Percentiles rank a stretch among this genome's conserved stretches.
phyloP scores from a whole-genome alignment of 2,329 filamentous ascomycete species.

The Talaromyces sp. region DNA sequence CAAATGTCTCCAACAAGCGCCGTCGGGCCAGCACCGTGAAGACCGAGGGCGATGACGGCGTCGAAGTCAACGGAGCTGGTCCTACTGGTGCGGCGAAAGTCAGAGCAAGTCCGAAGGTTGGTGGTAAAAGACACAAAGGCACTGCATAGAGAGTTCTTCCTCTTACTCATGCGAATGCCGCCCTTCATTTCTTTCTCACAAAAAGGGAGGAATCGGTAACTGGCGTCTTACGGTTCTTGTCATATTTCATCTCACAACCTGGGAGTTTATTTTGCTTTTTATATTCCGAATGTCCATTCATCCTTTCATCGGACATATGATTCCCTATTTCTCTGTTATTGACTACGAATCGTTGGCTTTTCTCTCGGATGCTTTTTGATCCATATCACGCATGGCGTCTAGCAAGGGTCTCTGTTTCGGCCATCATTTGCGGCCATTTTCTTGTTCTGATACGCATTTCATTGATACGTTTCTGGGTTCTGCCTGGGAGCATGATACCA shows the following conservation, averaged over 20 bases:
- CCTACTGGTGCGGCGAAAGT: conserved; percentile 39
- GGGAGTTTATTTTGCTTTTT: conserved; percentile 20
- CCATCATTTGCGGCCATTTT: neutral
- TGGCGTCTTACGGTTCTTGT: conserved; percentile 20
- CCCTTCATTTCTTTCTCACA: conserved; percentile 17
- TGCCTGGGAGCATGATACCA: conserved; percentile 12
- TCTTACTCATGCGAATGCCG: too few species aligned
- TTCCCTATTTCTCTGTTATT: conserved; percentile 14
- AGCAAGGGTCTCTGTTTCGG: conserved; percentile 13
- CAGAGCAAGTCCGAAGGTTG: conserved; percentile 46
- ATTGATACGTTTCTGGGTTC: conserved; percentile 17
- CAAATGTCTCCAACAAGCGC: conserved; percentile 57
- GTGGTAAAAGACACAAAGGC: conserved; percentile 48
- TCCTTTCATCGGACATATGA: conserved; percentile 10
- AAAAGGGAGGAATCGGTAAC: conserved; percentile 17
- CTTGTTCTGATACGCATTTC: conserved; percentile 14
- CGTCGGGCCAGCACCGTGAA: conserved; percentile 59
- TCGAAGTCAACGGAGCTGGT: conserved; percentile 49
- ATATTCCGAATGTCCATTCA: conserved; percentile 1
- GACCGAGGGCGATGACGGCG: conserved; percentile 52
- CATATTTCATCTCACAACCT: conserved; percentile 12
- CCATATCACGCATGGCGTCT: conserved; percentile 16
- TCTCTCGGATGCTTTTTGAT: conserved; percentile 1
- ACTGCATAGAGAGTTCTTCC: conserved; percentile 32
- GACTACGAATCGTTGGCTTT: conserved; percentile 11